Conservation (phyloP, 306 rosid species). For the Glycine soja region DNA sequence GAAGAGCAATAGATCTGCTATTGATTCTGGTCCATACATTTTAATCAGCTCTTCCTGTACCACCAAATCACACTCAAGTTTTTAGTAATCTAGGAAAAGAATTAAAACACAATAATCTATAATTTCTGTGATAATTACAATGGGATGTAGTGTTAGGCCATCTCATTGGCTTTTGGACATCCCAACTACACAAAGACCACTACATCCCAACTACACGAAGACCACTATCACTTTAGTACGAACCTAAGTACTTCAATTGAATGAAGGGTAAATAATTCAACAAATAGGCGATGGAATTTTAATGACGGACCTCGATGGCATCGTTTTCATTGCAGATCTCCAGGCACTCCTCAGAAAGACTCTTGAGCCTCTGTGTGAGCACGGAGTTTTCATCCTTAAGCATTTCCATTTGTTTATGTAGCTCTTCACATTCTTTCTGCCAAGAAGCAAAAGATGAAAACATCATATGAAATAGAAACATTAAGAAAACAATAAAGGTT, state of each 20-base stretch:
- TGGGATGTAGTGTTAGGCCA: background rate
- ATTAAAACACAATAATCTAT: background rate
- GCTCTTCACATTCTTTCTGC: constrained; percentile 59
- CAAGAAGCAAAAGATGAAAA: constrained; percentile 38
- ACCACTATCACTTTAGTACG: background rate
- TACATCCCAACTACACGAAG: too few species aligned
- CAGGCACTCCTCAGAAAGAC: constrained; percentile 55
- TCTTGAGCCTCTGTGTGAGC: constrained; percentile 42
- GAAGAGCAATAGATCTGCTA: constrained; percentile 51
- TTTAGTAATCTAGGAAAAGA: constrained; percentile 16
- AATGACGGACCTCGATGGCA: constrained; percentile 54
- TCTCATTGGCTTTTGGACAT: background rate
- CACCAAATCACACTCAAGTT: constrained; percentile 41
- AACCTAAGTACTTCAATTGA: background rate
- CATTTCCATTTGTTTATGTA: constrained; percentile 35
- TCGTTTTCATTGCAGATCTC: constrained; percentile 48
- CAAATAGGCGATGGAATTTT: constrained; percentile 32
- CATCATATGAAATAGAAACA: constrained; percentile 9
- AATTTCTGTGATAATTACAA: background rate
- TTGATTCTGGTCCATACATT: constrained; percentile 54
- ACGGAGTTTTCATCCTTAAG: constrained; percentile 43
- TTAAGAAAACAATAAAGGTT: background rate
- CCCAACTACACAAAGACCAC: background rate
- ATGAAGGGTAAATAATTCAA: constrained; percentile 1
- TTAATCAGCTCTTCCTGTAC: constrained; percentile 57